phyloP scores from a whole-genome alignment of 2,329 filamentous ascomycete genomes.

The Dothistroma pini region DNA sequence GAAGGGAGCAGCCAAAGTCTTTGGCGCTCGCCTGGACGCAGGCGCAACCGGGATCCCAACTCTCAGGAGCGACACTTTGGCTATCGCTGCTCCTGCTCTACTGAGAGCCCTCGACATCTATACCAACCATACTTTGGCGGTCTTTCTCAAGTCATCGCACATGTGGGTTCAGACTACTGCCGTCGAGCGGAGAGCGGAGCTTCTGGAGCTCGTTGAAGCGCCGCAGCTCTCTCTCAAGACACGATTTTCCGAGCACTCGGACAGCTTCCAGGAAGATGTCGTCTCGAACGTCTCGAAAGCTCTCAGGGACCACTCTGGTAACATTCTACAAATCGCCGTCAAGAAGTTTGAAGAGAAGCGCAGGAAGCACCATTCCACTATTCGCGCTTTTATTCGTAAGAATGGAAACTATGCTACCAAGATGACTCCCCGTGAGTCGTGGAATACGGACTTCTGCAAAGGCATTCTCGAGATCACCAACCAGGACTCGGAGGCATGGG shows the following conservation, averaged over 20 bases:
- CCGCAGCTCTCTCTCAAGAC: neutral
- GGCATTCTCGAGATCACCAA: neutral
- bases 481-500: too few relatives aligned
- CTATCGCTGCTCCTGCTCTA: slow-evolving; percentile 9
- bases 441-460: slow-evolving; percentile 22
- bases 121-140: slow-evolving; percentile 9
- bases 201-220: neutral
- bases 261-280: neutral
- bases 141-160: slow-evolving; percentile 16
- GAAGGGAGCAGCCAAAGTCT: slow-evolving; percentile 11
- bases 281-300: neutral
- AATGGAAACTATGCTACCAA: slow-evolving; percentile 21
- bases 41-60: slow-evolving; percentile 24
- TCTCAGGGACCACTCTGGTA: neutral
- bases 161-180: slow-evolving; percentile 14
- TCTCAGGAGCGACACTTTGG: slow-evolving; percentile 15
- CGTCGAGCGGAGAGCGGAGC: neutral
- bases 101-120: slow-evolving; percentile 14
- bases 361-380: slow-evolving; percentile 7
- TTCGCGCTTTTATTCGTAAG: slow-evolving; percentile 25
- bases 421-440: slow-evolving; percentile 13
- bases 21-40: slow-evolving; percentile 5
- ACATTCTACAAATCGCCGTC: neutral
- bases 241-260: neutral
- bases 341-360: neutral